Conservation (phyloP, 1,284 basidiomycete genomes). For the Melanopsichium pennsylvanicum region DNA sequence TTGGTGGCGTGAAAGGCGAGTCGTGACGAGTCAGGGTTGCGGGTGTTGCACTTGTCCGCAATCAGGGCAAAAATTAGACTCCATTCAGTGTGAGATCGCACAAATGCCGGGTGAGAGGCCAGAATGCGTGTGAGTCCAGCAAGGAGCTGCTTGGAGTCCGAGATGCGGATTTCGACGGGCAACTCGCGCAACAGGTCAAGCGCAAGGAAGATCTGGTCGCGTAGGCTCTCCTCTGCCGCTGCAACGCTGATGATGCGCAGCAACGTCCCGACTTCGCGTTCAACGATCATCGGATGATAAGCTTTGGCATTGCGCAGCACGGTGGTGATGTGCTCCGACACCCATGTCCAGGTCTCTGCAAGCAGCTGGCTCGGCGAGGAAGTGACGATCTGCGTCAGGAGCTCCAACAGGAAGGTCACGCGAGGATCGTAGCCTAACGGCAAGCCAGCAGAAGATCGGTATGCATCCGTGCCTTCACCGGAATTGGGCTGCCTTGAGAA, state of each 20-base stretch:
- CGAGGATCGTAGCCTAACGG: conserved; percentile 87
- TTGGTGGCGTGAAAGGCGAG: conserved; percentile 74
- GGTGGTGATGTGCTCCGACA: conserved; percentile 87
- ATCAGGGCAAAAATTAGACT: conserved; percentile 89
- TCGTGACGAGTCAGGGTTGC: conserved; percentile 86
- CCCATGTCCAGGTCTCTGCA: conserved; percentile 87
- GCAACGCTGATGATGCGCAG: conserved; percentile 43
- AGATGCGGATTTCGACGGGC: conserved; percentile 78
- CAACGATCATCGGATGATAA: conserved; percentile 88
- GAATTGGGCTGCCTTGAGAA: no score
- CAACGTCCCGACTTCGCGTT: conserved; percentile 83
- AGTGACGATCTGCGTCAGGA: conserved; percentile 84
- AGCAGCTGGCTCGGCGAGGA: conserved; percentile 74
- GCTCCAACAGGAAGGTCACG: conserved; percentile 90
- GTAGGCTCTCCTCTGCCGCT: conserved; percentile 67
- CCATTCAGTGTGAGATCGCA: conserved; percentile 79
- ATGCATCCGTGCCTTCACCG: no score
- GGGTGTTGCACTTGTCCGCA: conserved; percentile 75
- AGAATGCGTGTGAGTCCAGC: conserved; percentile 82
- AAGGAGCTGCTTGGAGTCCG: conserved; percentile 88
- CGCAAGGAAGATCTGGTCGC: conserved; percentile 91
- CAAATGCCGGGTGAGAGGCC: conserved; percentile 74
- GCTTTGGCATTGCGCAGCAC: conserved; percentile 79
- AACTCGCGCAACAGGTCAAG: conserved; percentile 86
- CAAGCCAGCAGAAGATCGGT: conserved; percentile 15